Evolutionary conservation across 106 monocot genomes (phyloP), one percentile per base, ranked within the genome.

Genomic region (Platanthera guangdongensis): DNA sequence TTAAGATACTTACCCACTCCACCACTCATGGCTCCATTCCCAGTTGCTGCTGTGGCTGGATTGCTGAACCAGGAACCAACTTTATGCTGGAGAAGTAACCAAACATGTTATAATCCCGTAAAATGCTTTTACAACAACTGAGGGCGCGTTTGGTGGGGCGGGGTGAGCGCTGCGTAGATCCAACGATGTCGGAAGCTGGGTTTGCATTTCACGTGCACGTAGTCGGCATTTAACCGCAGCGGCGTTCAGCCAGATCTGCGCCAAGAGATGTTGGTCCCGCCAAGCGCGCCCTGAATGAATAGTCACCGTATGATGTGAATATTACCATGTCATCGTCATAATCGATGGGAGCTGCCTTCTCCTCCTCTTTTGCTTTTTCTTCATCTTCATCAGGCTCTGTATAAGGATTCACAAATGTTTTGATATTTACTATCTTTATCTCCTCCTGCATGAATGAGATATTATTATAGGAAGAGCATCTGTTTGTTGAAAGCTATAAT

Each of bases 391-490:
- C 94, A 12, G 88, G 93, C 81, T 97, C 97, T 11, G 89, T 82
- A 75, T 94, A 99, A n/a, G 97, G 97, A 77, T 99, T 99, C 76
- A 99, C 97, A 69, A 99, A 99, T 11, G 92, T 65, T 4, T 86
- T 81, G 47, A 88, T 85, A 67, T 81, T 82, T 52, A 74, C 79
- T 76, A 97, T 91, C 83, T 94, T 99, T 76, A 99, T 94, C 80
- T 94, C 97, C 84, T 99, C 85, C 97, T 99, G 82, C 11, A 81
- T 45, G 55, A 49, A 51, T 18, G 19, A 12, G 19, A 13, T 46
- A 19, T 11, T 18, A 59, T 39, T 47, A 18, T 47, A n/a, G 70
- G 53, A 48, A n/a, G 32, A 28, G 62, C 62, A 53, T 53, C 52
- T 53, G 8, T 13, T 39, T 39, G 39, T 39, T 39, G 39, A 25